Evolutionary conservation across 768 basidiomycete species (phyloP).

Genomic region (Leccinum barrowsii): DNA sequence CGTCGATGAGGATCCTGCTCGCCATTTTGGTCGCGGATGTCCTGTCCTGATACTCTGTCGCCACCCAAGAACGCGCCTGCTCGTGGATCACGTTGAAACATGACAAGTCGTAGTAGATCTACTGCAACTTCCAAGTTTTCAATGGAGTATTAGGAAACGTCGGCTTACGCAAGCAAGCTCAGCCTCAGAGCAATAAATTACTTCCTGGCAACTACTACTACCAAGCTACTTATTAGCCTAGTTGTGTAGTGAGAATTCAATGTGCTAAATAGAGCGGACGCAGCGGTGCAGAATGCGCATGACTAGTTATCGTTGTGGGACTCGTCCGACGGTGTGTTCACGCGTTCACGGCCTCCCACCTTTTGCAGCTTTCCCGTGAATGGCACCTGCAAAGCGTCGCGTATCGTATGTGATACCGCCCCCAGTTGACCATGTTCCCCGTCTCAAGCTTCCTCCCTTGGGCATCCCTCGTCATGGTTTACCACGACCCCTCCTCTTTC

Average conservation of each 20-base stretch:
- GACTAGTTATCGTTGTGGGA: neutral
- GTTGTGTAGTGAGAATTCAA: neutral
- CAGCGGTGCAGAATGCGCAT: neutral
- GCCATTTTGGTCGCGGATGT: constrained; percentile 98
- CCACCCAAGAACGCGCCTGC: constrained; percentile 93
- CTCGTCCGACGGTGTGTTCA: neutral
- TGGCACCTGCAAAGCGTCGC: constrained; percentile 56
- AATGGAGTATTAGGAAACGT: neutral
- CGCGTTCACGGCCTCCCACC: neutral
- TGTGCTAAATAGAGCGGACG: constrained; percentile 6
- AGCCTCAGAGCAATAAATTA: neutral
- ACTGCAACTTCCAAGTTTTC: neutral
- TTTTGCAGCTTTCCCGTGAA: constrained; percentile 12
- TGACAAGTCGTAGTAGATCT: constrained; percentile 28
- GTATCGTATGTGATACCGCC: constrained; percentile 88
- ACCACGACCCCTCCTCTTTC: constrained; percentile 63
- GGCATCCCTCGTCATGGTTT: constrained; percentile 63
- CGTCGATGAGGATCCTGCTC: constrained; percentile 8
- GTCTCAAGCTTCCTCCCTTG: constrained; percentile 67
- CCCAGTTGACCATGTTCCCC: constrained; percentile 57
- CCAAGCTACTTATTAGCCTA: neutral
- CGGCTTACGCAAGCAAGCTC: constrained; percentile 21
- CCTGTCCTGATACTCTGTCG: constrained; percentile 90
- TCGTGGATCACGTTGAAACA: constrained; percentile 90
- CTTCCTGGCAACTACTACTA: neutral